These are phyloP conservation scores for Colletotrichum magnum DNA, from an alignment of 2,329 filamentous ascomycete genomes.

Conservation along the genomic window DNA sequence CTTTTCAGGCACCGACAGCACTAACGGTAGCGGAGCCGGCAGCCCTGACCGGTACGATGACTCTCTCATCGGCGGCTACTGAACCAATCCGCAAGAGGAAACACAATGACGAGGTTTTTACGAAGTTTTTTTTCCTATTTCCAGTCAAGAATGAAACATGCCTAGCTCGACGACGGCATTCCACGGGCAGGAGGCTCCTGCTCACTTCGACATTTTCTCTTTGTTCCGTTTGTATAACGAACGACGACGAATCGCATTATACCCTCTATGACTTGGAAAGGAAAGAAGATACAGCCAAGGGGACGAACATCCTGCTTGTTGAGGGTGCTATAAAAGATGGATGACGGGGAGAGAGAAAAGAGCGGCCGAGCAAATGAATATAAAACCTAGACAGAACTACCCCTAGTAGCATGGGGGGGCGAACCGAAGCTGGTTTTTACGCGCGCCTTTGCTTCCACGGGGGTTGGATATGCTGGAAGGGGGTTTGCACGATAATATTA, in stretches of 20 bases:
- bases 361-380: slow-evolving; percentile 1
- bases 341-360: neutral
- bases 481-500: slow-evolving; percentile 33
- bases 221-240: slow-evolving; percentile 40
- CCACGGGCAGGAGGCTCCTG: slow-evolving; percentile 15
- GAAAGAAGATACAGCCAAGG: neutral
- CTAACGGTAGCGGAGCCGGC: slow-evolving; percentile 53
- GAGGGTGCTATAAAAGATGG: slow-evolving; percentile 9
- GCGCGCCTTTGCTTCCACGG: slow-evolving; percentile 24
- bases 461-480: slow-evolving; percentile 30
- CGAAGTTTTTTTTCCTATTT: slow-evolving; percentile 17
- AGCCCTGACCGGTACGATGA: slow-evolving; percentile 49
- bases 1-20: slow-evolving; percentile 62
- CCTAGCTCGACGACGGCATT: slow-evolving; percentile 16
- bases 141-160: slow-evolving; percentile 23
- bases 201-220: slow-evolving; percentile 32
- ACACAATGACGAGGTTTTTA: slow-evolving; percentile 10
- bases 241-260: slow-evolving; percentile 39
- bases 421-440: slow-evolving; percentile 11
- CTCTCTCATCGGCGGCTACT: slow-evolving; percentile 37
- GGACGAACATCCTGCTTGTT: slow-evolving; percentile 9
- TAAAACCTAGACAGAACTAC: slow-evolving; percentile 38
- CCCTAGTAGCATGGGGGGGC: slow-evolving; percentile 22
- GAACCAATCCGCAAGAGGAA: neutral
- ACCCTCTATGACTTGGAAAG: slow-evolving; percentile 38